Evolutionary conservation across 768 basidiomycete species (phyloP).

Genomic region (Boletus barrowsii): DNA sequence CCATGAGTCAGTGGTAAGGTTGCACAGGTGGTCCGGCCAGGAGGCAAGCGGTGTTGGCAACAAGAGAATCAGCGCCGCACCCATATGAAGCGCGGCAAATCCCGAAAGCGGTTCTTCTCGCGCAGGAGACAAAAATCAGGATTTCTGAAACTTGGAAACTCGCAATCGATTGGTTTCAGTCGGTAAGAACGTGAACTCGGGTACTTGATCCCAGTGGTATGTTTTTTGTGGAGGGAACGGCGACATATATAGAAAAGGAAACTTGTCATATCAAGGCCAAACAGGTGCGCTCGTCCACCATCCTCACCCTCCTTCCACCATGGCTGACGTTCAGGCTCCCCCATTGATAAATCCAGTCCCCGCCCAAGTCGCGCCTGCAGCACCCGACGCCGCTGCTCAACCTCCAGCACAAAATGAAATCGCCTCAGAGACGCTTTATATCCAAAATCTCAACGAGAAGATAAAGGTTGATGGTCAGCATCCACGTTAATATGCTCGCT

Average conservation of each 20-base stretch:
- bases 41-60: not conserved
- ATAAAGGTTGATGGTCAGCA: constrained; percentile 71
- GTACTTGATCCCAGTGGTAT: too few relatives aligned
- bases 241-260: constrained; percentile 18
- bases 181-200: too few relatives aligned
- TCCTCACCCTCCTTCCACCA: constrained; percentile 17
- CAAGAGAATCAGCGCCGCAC: not conserved
- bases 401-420: constrained; percentile 39
- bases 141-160: not conserved
- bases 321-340: constrained; percentile 38
- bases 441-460: constrained; percentile 96
- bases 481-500: constrained; percentile 1
- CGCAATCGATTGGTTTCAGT: not conserved
- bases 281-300: constrained; percentile 11
- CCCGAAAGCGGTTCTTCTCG: constrained; percentile 7
- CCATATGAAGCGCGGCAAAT: constrained; percentile 15
- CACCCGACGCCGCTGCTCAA: constrained; percentile 13
- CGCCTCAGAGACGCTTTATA: constrained; percentile 84
- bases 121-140: not conserved
- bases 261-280: constrained; percentile 13
- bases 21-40: constrained; percentile 22
- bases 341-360: constrained; percentile 25
- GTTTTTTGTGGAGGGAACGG: not conserved
- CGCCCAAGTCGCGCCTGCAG: constrained; percentile 22
- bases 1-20: constrained; percentile 21